Conservation (phyloP, 176 grass and related monocot species). For the Dendrocalamus sinicus region DNA sequence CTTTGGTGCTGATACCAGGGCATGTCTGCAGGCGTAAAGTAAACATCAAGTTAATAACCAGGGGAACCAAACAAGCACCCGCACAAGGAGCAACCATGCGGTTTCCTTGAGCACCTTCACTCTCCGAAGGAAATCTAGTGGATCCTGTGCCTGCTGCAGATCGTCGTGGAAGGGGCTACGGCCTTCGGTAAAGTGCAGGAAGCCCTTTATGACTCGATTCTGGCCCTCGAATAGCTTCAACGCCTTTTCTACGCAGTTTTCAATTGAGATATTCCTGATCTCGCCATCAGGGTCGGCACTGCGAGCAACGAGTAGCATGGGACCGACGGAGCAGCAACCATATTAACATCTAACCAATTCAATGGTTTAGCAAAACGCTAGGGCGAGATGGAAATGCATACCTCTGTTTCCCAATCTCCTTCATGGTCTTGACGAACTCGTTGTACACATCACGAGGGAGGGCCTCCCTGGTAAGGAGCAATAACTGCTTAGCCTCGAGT, state of each 20-base stretch:
- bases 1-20: neutral
- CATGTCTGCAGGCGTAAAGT: conserved; percentile 30
- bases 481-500: conserved; percentile 2
- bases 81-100: conserved; percentile 1
- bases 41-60: conserved; percentile 29
- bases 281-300: conserved; percentile 41
- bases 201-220: conserved; percentile 13
- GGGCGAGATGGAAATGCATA: neutral
- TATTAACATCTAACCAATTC: neutral
- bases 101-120: conserved; percentile 34
- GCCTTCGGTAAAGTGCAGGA: conserved; percentile 21
- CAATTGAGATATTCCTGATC: conserved; percentile 5
- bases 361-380: neutral
- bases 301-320: neutral
- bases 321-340: neutral
- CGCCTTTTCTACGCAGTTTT: neutral
- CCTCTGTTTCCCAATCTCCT: conserved; percentile 20
- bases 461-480: conserved; percentile 14
- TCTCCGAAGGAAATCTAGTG: neutral
- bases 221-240: conserved; percentile 12
- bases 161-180: neutral
- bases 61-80: neutral
- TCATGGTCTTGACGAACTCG: conserved; percentile 1
- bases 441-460: conserved; percentile 13
- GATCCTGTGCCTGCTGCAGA: no score